Evolutionary conservation across 164 flowering plant species (phyloP).

Genomic region (Aristolochia californica): DNA sequence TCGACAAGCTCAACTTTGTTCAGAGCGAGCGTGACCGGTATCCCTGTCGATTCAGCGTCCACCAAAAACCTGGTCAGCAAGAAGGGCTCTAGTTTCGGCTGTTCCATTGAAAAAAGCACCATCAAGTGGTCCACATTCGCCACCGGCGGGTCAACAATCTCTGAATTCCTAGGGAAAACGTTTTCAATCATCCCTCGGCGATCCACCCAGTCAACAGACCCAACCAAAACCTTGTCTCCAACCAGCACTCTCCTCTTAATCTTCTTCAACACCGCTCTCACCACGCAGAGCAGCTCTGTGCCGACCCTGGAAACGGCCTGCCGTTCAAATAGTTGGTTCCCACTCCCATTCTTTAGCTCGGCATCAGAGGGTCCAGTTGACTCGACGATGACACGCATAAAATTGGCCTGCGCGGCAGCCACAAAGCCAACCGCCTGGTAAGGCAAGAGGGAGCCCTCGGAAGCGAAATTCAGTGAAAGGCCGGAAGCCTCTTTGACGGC

Average conservation of each 20-base stretch:
- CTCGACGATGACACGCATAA: slow-evolving; percentile 86
- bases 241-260: slow-evolving; percentile 81
- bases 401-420: slow-evolving; percentile 84
- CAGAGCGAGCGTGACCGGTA: slow-evolving; percentile 74
- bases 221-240: slow-evolving; percentile 89
- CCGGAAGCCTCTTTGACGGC: slow-evolving; percentile 34
- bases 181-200: slow-evolving; percentile 86
- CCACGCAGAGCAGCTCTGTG: slow-evolving; percentile 78
- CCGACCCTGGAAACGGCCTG: slow-evolving; percentile 12
- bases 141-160: slow-evolving; percentile 74
- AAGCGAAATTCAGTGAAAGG: slow-evolving; percentile 32
- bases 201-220: slow-evolving; percentile 86
- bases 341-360: background rate
- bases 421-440: slow-evolving; percentile 72
- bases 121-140: slow-evolving; percentile 93
- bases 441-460: slow-evolving; percentile 23
- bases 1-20: slow-evolving; percentile 74
- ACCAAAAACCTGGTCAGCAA: slow-evolving; percentile 73
- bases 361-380: slow-evolving; percentile 6
- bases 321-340: background rate
- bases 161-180: slow-evolving; percentile 54
- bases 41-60: slow-evolving; percentile 88
- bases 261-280: slow-evolving; percentile 83
- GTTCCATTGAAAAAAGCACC: slow-evolving; percentile 80
- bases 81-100: slow-evolving; percentile 71